Evolutionary conservation across 176 grass and related monocot genomes (phyloP).

Genomic region (Puya raimondii): DNA sequence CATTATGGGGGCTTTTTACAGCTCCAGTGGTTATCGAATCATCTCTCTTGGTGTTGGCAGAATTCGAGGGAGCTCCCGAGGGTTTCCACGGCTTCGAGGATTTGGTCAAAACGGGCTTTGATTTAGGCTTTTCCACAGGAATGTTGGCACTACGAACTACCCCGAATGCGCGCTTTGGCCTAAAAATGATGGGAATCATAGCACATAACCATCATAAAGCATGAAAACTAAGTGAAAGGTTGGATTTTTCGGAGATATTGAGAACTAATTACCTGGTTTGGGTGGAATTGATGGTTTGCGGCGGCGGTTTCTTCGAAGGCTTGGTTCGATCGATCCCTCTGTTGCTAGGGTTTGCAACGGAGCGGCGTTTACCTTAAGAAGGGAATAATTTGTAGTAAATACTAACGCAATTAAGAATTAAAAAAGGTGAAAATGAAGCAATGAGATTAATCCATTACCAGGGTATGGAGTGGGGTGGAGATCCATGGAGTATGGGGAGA

Average conservation of each 20-base stretch:
- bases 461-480: conserved; percentile 34
- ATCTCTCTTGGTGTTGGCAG: neutral
- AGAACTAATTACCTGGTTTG: conserved; percentile 14
- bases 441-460: conserved; percentile 19
- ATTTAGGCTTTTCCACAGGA: conserved; percentile 31
- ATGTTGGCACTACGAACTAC: conserved; percentile 39
- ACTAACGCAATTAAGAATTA: neutral
- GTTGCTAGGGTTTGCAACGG: neutral
- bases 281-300: neutral
- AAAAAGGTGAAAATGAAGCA: neutral
- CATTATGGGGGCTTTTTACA: too few relatives aligned
- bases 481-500: conserved; percentile 22
- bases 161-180: conserved; percentile 51
- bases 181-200: conserved; percentile 10
- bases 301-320: conserved; percentile 19
- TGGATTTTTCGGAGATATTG: neutral
- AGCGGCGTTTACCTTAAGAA: conserved; percentile 23
- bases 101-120: neutral
- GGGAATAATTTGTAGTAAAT: neutral
- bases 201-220: neutral
- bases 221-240: neutral
- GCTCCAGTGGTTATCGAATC: neutral
- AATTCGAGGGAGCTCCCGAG: conserved; percentile 19
- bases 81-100: conserved; percentile 22
- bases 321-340: conserved; percentile 11